Evolutionary conservation across 352 stramenopile genomes (phyloP).

Genomic region (Phytophthora rubi): DNA sequence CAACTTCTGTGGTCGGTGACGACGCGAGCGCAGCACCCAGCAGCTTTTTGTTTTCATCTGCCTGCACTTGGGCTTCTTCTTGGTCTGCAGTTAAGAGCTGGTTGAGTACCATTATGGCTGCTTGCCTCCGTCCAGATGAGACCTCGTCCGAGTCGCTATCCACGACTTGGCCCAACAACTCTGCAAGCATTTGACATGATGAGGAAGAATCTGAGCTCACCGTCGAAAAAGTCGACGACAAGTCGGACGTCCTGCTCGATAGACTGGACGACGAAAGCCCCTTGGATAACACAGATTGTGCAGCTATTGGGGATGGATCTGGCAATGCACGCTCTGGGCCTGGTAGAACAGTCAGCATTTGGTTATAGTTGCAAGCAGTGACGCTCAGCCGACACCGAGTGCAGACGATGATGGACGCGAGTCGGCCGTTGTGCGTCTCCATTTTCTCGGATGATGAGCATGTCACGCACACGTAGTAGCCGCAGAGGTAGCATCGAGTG

Average conservation of each 20-base stretch:
- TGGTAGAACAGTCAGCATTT: conserved; percentile 22
- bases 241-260: neutral
- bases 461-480: conserved; percentile 32
- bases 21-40: neutral
- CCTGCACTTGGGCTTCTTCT: conserved; percentile 16
- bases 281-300: neutral
- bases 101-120: conserved; percentile 30
- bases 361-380: conserved; percentile 26
- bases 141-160: conserved; percentile 6
- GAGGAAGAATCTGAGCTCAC: conserved; percentile 4
- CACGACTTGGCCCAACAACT: conserved; percentile 26
- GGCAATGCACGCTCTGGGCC: conserved; percentile 19
- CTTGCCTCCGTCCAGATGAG: conserved; percentile 14
- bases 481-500: conserved; percentile 36
- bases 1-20: neutral
- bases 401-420: conserved; percentile 32
- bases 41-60: conserved; percentile 20
- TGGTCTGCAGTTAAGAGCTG: conserved; percentile 29
- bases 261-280: conserved; percentile 1
- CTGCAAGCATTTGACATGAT: conserved; percentile 24
- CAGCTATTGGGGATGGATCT: neutral
- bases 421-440: conserved; percentile 34
- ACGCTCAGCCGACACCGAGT: conserved; percentile 29
- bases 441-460: conserved; percentile 28
- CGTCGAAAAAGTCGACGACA: conserved; percentile 11